Percentiles rank a stretch among this genome's conserved stretches.
These are phyloP conservation scores for Harrya chromipes DNA, from an alignment of 768 basidiomycete genomes.

Conservation along the genomic window DNA sequence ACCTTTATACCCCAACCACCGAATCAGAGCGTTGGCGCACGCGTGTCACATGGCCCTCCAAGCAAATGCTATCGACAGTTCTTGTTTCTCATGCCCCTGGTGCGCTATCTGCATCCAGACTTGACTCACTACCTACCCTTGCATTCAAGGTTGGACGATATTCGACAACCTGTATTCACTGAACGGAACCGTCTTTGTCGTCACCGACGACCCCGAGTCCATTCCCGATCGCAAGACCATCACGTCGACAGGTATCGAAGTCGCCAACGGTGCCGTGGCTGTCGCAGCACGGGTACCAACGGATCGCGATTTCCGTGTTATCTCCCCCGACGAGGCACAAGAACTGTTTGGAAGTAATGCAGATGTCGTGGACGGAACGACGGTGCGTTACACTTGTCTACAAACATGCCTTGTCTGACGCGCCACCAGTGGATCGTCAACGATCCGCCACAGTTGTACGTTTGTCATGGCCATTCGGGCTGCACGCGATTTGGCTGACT, in stretches of 20 bases:
- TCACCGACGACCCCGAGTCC: slow-evolving; percentile 64
- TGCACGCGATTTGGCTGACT: background rate
- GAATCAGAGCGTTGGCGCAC: slow-evolving; percentile 29
- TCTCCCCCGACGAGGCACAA: slow-evolving; percentile 65
- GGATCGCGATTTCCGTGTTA: slow-evolving; percentile 74
- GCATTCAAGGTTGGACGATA: slow-evolving; percentile 76
- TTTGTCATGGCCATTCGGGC: slow-evolving; percentile 8
- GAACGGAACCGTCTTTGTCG: slow-evolving; percentile 81
- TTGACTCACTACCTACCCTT: background rate
- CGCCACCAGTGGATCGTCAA: slow-evolving; percentile 66
- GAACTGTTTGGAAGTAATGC: slow-evolving; percentile 71
- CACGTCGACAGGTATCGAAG: slow-evolving; percentile 62
- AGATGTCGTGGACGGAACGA: slow-evolving; percentile 71
- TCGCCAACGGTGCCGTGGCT: slow-evolving; percentile 55
- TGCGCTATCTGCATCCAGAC: slow-evolving; percentile 19
- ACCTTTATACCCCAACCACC: slow-evolving; percentile 6
- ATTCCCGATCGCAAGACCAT: slow-evolving; percentile 68
- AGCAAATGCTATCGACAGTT: slow-evolving; percentile 53
- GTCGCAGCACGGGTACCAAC: slow-evolving; percentile 64
- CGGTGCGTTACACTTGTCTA: slow-evolving; percentile 40
- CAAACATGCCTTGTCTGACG: slow-evolving; percentile 3
- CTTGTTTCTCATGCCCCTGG: slow-evolving; percentile 77
- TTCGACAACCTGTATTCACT: slow-evolving; percentile 79
- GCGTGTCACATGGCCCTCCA: slow-evolving; percentile 38
- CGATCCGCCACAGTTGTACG: slow-evolving; percentile 83